Evolutionary conservation across 345 rosid species (phyloP), one percentile per base, ranked within the genome.

Genomic region (Syzygium aromaticum): DNA sequence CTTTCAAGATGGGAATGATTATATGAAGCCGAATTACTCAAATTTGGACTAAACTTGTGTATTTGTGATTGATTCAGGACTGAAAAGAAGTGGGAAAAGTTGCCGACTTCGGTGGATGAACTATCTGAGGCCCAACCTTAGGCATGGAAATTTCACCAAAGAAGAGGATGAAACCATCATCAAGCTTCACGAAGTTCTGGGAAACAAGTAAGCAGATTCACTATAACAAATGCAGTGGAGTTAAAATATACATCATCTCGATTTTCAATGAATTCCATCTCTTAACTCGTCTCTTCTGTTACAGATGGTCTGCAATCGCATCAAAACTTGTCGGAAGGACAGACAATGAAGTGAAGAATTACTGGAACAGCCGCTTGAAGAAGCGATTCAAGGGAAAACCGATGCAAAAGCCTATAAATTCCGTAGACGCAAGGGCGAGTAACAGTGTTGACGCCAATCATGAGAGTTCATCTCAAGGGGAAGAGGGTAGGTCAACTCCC

Each of bases 51-150:
- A 6, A 23, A 51, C 38, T 28, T 46, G 54, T 53, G 78, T 3
- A 54, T 85, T 43, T 67, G 57, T 5, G 11, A 51, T 38, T 73
- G 84, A 22, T 52, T 12, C 19, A 51, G 87, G 87, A 27, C 83
- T 86, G 64, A 15, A 27, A 22, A 86, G 87, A 51, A 64, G 43
- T 17, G 84, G 59, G 28, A 86, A 86, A 54, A 86, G 84, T 77
- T 73, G 87, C 49, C 80, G 87, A 14, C 87, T 86, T 73, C 84
- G 87, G 56, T 86, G 87, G 87, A 86, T 86, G 87, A 86, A 86
- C 23, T 86, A 86, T 52, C 80, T 86, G 84, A 86, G 87, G 63
- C 87, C 87, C 40, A 30, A 86, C 51, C 52, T 86, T 38, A 46
- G 64, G 19, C 87, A 52, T 38, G 84, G 84, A 27, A 86, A 73